A percentile compares a stretch with the other conserved stretches of the same genome.
These are phyloP conservation scores for Diatrype stigma DNA, from an alignment of 2,329 filamentous ascomycete genomes.

Conservation along the genomic window DNA sequence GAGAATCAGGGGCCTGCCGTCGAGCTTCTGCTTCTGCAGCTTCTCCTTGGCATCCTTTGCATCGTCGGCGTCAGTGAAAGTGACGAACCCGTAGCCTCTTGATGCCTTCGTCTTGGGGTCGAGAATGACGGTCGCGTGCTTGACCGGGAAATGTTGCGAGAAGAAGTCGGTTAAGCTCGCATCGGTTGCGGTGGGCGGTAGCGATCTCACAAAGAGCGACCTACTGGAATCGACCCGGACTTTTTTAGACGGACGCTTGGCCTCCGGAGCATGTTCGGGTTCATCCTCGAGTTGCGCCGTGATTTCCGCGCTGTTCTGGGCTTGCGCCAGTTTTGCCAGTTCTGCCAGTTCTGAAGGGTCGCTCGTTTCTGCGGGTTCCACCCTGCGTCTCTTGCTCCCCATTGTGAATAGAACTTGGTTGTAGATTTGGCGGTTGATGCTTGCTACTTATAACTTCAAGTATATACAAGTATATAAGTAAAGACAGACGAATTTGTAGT, in stretches of 20 bases:
- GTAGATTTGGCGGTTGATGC: too few species aligned
- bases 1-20: constrained; percentile 77
- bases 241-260: constrained; percentile 47
- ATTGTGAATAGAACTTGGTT: neutral
- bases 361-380: constrained; percentile 9
- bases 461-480: too few species aligned
- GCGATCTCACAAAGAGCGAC: constrained; percentile 86
- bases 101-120: constrained; percentile 84
- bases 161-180: constrained; percentile 85
- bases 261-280: constrained; percentile 21
- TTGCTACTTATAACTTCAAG: neutral
- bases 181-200: constrained; percentile 73
- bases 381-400: constrained; percentile 16
- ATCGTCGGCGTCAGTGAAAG: constrained; percentile 91
- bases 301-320: constrained; percentile 5
- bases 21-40: constrained; percentile 71
- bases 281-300: constrained; percentile 8
- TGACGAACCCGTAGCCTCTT: constrained; percentile 93
- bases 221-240: constrained; percentile 56
- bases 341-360: constrained; percentile 3
- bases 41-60: constrained; percentile 75
- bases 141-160: constrained; percentile 89
- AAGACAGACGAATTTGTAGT: neutral
- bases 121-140: constrained; percentile 88
- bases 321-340: neutral